Evolutionary conservation across 202 grass and related monocot genomes (phyloP), one percentile per base, ranked within the genome.

Genomic region (Zizania palustris): DNA sequence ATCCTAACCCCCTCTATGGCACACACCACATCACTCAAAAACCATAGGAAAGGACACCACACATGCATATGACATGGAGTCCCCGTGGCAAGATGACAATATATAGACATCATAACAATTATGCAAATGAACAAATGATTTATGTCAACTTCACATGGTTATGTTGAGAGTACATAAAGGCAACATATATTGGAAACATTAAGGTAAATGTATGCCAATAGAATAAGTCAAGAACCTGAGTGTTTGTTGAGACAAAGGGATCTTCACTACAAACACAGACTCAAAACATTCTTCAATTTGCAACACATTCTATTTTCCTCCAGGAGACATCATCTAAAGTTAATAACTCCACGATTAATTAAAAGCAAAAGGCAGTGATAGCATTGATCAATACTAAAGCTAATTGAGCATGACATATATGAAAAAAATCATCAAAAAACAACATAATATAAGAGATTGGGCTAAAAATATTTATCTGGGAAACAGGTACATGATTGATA

Each of bases 271-370:
- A 7, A 75, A 59, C 41, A 85, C 10, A 85, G 28, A 59, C 12
- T 28, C 38, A 59, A 73, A 72, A 10, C 16, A 53, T 55, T 80
- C 55, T 75, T 21, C 63, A 75, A 58, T 50, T 65, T 84, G 62
- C 67, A 74, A 10, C 69, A 67, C 78, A 71, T 76, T 72, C 44
- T 45, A 50, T 56, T 62, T 69, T 61, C 5, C 45, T 54, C 56
- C 16, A 44, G 9, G 54, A 42, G 67, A 67, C 43, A 45, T 67
- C 46, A 69, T 59, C 5, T 65, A 46, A 43, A 40, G 33, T 56
- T 69, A 35, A 70, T 14, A 80, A 61, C 28, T 64, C 43, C 11
- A 60, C 5, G n/a, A 62, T 8, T 33, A 12, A 8, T 40, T 15
- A 72, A 55, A 16, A 69, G 63, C 39, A 15, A 69, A 76, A 80